Conservation (phyloP, 2,329 filamentous ascomycete species). For the Cercospora brassicicola region DNA sequence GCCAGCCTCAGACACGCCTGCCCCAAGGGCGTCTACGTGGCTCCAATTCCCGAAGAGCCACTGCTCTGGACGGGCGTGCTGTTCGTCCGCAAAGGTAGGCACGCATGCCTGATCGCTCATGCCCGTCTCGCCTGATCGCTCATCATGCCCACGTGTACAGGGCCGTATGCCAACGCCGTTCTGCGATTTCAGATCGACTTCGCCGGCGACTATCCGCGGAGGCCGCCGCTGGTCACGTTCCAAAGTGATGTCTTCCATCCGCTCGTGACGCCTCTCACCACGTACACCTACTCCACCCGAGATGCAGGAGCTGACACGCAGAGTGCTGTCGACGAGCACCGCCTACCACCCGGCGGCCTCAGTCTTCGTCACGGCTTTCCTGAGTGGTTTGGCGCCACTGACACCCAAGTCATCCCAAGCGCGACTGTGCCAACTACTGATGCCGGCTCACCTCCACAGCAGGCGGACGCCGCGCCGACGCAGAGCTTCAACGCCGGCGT, state of each 20-base stretch:
- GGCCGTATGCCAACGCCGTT: slow-evolving; percentile 83
- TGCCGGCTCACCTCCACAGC: slow-evolving; percentile 12
- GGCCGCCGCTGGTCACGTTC: slow-evolving; percentile 84
- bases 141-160: slow-evolving; percentile 49
- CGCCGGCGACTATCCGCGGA: slow-evolving; percentile 72
- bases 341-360: slow-evolving; percentile 84
- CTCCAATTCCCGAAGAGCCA: slow-evolving; percentile 76
- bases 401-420: slow-evolving; percentile 4
- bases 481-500: neutral
- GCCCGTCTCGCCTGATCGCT: neutral
- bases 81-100: slow-evolving; percentile 80
- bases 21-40: slow-evolving; percentile 84
- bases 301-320: slow-evolving; percentile 73
- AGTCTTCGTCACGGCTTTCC: slow-evolving; percentile 89
- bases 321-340: slow-evolving; percentile 78
- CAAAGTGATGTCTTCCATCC: slow-evolving; percentile 93
- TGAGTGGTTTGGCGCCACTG: slow-evolving; percentile 65
- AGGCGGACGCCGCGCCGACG: neutral
- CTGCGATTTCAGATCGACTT: slow-evolving; percentile 90
- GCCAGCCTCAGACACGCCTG: slow-evolving; percentile 58
- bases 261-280: slow-evolving; percentile 87
- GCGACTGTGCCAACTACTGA: slow-evolving; percentile 9
- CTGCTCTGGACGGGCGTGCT: slow-evolving; percentile 86
- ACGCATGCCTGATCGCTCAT: neutral
- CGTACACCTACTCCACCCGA: slow-evolving; percentile 85